A percentile compares a stretch with the other conserved stretches of the same genome.
Conservation (phyloP, 2,329 filamentous ascomycete genomes). For the Aspergillus amoenus region DNA sequence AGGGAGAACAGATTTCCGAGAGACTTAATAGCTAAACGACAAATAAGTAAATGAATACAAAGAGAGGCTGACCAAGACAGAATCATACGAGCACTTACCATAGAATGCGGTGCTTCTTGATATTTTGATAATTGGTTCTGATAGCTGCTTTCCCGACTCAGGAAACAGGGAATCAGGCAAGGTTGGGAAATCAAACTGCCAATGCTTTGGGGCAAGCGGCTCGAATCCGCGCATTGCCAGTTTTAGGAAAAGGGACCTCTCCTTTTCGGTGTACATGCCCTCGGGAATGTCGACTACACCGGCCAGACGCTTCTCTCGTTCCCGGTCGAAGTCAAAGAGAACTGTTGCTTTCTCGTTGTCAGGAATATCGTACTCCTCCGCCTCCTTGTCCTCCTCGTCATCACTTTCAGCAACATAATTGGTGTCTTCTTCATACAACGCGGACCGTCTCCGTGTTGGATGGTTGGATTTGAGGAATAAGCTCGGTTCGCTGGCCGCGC, state of each 20-base stretch:
- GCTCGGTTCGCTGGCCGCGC: neutral
- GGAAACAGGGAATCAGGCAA: constrained; percentile 56
- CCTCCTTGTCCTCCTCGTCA: constrained; percentile 14
- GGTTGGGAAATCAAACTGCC: constrained; percentile 55
- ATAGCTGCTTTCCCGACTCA: constrained; percentile 28
- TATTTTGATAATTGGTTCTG: constrained; percentile 49
- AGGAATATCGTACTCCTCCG: constrained; percentile 14
- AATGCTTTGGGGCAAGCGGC: constrained; percentile 53
- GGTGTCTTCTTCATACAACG: neutral
- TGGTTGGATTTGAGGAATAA: neutral
- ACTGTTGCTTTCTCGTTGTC: constrained; percentile 26
- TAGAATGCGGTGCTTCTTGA: constrained; percentile 45
- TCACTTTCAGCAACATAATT: constrained; percentile 8
- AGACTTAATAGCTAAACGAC: constrained; percentile 48
- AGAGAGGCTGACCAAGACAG: neutral
- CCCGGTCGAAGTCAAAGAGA: constrained; percentile 28
- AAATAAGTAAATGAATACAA: neutral
- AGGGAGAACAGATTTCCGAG: constrained; percentile 52
- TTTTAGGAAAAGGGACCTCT: constrained; percentile 54
- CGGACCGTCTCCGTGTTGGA: neutral
- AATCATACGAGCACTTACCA: constrained; percentile 29
- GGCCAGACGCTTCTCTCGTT: constrained; percentile 36
- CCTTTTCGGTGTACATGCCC: constrained; percentile 52
- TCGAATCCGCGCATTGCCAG: constrained; percentile 58
- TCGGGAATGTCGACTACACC: constrained; percentile 40